phyloP scores from a whole-genome alignment of 805 yeast genomes.

The Vanderwaltozyma yarrowii region DNA sequence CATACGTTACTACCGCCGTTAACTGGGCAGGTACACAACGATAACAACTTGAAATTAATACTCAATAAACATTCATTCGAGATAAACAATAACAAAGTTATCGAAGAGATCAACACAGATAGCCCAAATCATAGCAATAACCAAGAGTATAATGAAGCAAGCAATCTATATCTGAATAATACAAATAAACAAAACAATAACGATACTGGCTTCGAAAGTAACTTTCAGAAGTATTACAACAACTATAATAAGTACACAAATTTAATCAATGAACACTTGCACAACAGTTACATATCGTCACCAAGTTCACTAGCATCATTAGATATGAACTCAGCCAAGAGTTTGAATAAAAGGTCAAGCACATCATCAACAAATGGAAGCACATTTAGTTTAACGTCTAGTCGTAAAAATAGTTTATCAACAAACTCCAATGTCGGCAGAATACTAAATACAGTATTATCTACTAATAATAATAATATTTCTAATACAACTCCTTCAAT shows the following conservation, averaged over 20 bases:
- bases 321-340: background rate
- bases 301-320: background rate
- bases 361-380: background rate
- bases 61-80: slow-evolving; percentile 11
- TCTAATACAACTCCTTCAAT: too few relatives aligned
- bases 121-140: too few relatives aligned
- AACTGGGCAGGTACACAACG: slow-evolving; percentile 9
- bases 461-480: background rate
- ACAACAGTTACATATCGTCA: background rate
- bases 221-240: background rate
- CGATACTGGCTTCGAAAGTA: too few relatives aligned
- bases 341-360: background rate
- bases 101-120: background rate
- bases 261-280: background rate
- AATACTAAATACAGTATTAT: background rate
- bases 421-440: background rate
- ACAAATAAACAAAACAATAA: too few relatives aligned
- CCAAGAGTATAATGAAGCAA: too few relatives aligned
- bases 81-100: background rate
- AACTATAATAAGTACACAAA: background rate
- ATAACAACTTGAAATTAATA: slow-evolving; percentile 14
- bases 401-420: background rate
- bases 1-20: slow-evolving; percentile 14
- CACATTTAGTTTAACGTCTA: background rate
- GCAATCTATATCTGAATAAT: too few relatives aligned